Conservation (phyloP, 2,329 filamentous ascomycete genomes). For the Aquanectria penicillioides region DNA sequence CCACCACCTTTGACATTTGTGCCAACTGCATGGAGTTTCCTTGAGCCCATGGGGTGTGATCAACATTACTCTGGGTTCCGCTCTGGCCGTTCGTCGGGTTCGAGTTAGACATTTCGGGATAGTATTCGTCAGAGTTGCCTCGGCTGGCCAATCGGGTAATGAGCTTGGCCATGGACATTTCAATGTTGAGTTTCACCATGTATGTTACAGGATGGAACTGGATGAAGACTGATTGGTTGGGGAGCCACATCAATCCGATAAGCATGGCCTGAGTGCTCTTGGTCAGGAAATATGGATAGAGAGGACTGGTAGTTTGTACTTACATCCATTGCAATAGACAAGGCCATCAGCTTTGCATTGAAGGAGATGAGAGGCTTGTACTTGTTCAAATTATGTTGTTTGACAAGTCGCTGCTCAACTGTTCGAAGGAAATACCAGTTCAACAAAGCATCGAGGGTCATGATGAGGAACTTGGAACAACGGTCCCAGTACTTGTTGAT, state of each 20-base stretch:
- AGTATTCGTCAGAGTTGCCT: conserved; percentile 30
- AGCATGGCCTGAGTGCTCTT: conserved; percentile 30
- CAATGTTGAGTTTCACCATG: conserved; percentile 57
- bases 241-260: conserved; percentile 48
- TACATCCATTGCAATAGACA: conserved; percentile 62
- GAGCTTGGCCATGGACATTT: conserved; percentile 57
- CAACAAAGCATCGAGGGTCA: conserved; percentile 59
- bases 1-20: conserved; percentile 32
- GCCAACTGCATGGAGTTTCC: conserved; percentile 27
- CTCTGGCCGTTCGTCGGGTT: conserved; percentile 10
- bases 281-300: not conserved
- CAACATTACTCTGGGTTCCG: conserved; percentile 5
- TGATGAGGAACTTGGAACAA: conserved; percentile 61
- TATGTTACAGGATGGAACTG: conserved; percentile 64
- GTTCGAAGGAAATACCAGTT: conserved; percentile 62
- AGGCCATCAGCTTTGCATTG: conserved; percentile 59
- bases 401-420: conserved; percentile 58
- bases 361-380: conserved; percentile 61
- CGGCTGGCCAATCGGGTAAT: conserved; percentile 48
- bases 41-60: conserved; percentile 24
- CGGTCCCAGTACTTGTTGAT: conserved; percentile 65
- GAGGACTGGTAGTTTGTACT: conserved; percentile 3
- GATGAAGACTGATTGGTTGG: conserved; percentile 51
- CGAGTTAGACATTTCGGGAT: conserved; percentile 33
- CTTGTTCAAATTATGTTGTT: conserved; percentile 58